Evolutionary conservation across 176 grass and related monocot species (phyloP).

Genomic region (Oryza nivara): DNA sequence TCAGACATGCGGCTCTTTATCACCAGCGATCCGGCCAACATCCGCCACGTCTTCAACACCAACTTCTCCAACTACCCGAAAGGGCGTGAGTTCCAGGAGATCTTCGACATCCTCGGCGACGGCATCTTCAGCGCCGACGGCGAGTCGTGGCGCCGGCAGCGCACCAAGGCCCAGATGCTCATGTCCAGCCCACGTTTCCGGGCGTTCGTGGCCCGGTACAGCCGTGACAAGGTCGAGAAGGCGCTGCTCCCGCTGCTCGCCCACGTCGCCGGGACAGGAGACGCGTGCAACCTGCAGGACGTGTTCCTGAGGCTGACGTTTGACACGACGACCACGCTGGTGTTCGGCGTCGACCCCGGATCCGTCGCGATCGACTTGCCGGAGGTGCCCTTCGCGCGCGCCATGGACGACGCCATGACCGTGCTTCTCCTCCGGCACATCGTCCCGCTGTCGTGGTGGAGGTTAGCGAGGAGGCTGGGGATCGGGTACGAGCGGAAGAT

Average conservation of each 20-base stretch:
- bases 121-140: constrained; percentile 80
- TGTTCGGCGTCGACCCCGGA: constrained; percentile 66
- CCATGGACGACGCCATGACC: constrained; percentile 68
- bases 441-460: constrained; percentile 62
- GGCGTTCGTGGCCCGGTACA: constrained; percentile 42
- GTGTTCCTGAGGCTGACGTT: constrained; percentile 72
- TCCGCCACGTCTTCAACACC: constrained; percentile 78
- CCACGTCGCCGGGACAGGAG: neutral
- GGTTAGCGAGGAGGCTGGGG: constrained; percentile 40
- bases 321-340: constrained; percentile 57
- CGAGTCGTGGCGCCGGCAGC: constrained; percentile 61
- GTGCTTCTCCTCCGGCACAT: constrained; percentile 60
- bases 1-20: constrained; percentile 56
- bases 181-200: constrained; percentile 47
- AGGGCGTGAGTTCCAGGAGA: constrained; percentile 69
- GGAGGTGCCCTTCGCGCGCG: constrained; percentile 54
- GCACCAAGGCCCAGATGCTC: constrained; percentile 59
- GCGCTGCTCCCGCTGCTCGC: constrained; percentile 57
- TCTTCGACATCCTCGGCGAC: constrained; percentile 81
- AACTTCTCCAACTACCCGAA: constrained; percentile 82
- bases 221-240: constrained; percentile 50
- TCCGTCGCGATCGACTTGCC: constrained; percentile 49
- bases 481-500: constrained; percentile 54
- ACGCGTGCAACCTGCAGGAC: constrained; percentile 59
- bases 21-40: constrained; percentile 63